Evolutionary conservation across 1,284 basidiomycete species (phyloP).

Genomic region (Agaricales sp.): DNA sequence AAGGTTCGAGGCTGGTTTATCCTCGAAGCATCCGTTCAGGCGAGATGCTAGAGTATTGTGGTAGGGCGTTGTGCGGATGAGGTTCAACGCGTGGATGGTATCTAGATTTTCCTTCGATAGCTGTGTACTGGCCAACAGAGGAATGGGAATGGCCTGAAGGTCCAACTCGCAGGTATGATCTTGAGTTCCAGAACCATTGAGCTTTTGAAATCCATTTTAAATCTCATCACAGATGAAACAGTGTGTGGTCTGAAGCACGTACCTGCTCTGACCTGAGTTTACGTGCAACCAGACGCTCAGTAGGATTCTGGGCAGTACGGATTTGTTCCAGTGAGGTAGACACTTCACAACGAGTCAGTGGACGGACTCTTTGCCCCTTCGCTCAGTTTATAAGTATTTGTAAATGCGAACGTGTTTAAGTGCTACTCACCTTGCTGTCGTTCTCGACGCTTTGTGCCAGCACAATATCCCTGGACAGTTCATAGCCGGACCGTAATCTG

Average conservation of each 20-base stretch:
- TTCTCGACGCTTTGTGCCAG: neutral
- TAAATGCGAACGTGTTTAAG: neutral
- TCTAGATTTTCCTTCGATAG: slow-evolving; percentile 13
- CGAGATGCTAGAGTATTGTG: slow-evolving; percentile 53
- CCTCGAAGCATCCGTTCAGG: slow-evolving; percentile 29
- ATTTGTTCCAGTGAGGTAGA: slow-evolving; percentile 18
- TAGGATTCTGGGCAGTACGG: slow-evolving; percentile 7
- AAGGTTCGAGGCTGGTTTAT: slow-evolving; percentile 17
- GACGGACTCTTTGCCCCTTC: slow-evolving; percentile 27
- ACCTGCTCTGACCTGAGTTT: slow-evolving; percentile 38
- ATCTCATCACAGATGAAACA: slow-evolving; percentile 2
- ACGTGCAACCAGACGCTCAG: slow-evolving; percentile 29
- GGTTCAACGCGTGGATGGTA: slow-evolving; percentile 41
- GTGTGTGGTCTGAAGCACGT: slow-evolving; percentile 10
- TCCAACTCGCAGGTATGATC: neutral
- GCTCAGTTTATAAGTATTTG: neutral
- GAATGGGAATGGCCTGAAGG: slow-evolving; percentile 8
- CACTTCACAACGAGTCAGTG: slow-evolving; percentile 27
- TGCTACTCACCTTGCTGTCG: neutral
- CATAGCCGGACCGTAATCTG: neutral
- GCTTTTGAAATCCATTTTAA: slow-evolving; percentile 4
- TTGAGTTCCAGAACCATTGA: slow-evolving; percentile 2
- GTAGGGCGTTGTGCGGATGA: slow-evolving; percentile 51
- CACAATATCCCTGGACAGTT: neutral
- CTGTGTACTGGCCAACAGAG: slow-evolving; percentile 8